Conservation (phyloP, 306 rosid species). For the Dicorynia guianensis region DNA sequence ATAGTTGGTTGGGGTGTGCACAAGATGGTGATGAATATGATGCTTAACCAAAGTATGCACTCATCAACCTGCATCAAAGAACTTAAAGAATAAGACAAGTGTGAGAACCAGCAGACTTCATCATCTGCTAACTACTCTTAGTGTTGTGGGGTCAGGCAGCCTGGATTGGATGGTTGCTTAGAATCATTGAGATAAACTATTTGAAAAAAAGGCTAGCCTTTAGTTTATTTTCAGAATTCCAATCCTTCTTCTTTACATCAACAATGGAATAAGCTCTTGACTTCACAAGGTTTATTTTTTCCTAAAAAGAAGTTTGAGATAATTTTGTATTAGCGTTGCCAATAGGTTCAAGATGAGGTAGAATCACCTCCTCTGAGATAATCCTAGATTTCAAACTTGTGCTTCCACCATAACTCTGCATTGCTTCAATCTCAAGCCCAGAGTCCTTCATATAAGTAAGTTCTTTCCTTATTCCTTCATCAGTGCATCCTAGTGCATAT, state of each 20-base stretch:
- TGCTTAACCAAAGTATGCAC: constrained; percentile 95
- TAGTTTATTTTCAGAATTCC: not conserved
- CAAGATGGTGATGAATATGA: constrained; percentile 89
- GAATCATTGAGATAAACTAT: constrained; percentile 5
- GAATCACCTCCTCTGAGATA: constrained; percentile 72
- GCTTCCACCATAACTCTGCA: constrained; percentile 81
- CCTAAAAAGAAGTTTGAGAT: constrained; percentile 17
- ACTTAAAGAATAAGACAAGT: constrained; percentile 19
- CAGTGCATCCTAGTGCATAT: constrained; percentile 95
- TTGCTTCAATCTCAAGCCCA: constrained; percentile 79
- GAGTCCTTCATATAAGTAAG: constrained; percentile 79
- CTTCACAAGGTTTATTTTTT: constrained; percentile 11
- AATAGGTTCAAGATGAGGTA: constrained; percentile 15
- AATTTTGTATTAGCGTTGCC: constrained; percentile 7
- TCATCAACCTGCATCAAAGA: constrained; percentile 74
- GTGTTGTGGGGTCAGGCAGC: not conserved
- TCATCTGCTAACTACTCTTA: constrained; percentile 12
- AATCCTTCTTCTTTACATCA: not conserved
- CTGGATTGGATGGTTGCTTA: constrained; percentile 5
- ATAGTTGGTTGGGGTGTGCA: constrained; percentile 97
- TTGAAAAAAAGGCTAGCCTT: constrained; percentile 11
- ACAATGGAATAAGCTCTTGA: not conserved
- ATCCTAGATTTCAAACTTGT: constrained; percentile 90
- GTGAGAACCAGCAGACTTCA: constrained; percentile 10
- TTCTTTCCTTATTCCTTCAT: constrained; percentile 91